These are phyloP conservation scores for Coniochaeta prunicola DNA, from an alignment of 2,329 filamentous ascomycete species.

Conservation along the genomic window DNA sequence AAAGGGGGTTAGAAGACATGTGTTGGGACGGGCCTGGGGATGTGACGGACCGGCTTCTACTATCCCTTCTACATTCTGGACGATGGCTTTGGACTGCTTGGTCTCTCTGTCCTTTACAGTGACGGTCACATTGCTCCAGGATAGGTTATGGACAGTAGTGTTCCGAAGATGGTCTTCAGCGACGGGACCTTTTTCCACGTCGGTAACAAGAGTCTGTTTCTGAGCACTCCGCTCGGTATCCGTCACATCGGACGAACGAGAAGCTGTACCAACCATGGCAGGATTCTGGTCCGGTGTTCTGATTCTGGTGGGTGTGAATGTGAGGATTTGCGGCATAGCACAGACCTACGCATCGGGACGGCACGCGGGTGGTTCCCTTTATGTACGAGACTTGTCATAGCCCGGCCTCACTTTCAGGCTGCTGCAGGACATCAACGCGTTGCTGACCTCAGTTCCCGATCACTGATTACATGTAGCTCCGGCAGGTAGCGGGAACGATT, in stretches of 20 bases:
- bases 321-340: neutral
- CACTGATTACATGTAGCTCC: neutral
- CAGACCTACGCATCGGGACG: neutral
- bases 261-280: neutral
- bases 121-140: constrained; percentile 62
- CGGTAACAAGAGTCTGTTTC: constrained; percentile 4
- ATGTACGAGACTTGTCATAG: neutral
- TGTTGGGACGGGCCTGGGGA: constrained; percentile 2
- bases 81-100: constrained; percentile 54
- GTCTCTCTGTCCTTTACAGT: constrained; percentile 67
- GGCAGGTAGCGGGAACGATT: neutral
- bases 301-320: neutral
- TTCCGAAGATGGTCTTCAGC: constrained; percentile 50
- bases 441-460: neutral
- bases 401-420: neutral
- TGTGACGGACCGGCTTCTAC: constrained; percentile 48
- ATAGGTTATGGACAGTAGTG: constrained; percentile 53
- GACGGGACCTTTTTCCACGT: constrained; percentile 21
- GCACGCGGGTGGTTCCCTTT: neutral
- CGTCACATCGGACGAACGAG: constrained; percentile 7
- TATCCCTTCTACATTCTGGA: constrained; percentile 55
- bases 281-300: neutral
- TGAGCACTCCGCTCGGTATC: constrained; percentile 7
- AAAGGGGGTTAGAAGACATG: constrained; percentile 5
- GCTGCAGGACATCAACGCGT: neutral